Conservation (phyloP, 208 protist species). For the Naegleria lovaniensis region DNA sequence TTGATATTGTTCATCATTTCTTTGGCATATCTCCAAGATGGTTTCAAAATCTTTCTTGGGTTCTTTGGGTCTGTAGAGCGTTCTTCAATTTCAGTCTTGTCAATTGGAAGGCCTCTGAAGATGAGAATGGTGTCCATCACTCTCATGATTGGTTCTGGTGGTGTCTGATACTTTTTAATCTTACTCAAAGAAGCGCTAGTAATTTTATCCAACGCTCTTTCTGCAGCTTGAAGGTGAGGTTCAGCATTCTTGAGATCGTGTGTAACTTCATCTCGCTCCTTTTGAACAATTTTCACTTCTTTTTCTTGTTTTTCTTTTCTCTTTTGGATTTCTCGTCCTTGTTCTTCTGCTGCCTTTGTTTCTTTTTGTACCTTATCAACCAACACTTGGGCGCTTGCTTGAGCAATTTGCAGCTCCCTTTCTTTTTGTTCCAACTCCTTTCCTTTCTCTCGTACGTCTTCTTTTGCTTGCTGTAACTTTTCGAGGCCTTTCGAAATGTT, state of each 20-base stretch:
- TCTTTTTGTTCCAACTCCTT: conserved; percentile 50
- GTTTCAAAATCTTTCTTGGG: conserved; percentile 34
- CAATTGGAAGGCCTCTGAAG: conserved; percentile 25
- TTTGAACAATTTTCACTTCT: conserved; percentile 35
- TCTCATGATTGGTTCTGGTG: conserved; percentile 64
- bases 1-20: conserved; percentile 55
- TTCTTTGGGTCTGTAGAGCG: neutral
- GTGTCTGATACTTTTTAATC: conserved; percentile 56
- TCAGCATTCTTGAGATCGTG: conserved; percentile 48
- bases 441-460: conserved; percentile 45
- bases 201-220: conserved; percentile 52
- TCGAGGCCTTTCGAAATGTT: conserved; percentile 58
- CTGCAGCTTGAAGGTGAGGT: conserved; percentile 49
- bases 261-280: conserved; percentile 53
- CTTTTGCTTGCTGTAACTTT: conserved; percentile 54
- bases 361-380: conserved; percentile 51
- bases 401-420: conserved; percentile 47
- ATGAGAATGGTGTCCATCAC: conserved; percentile 73
- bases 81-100: conserved; percentile 30
- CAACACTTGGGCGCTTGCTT: conserved; percentile 42
- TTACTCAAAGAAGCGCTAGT: conserved; percentile 47
- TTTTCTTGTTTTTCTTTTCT: conserved; percentile 38
- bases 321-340: conserved; percentile 53
- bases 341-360: conserved; percentile 51
- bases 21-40: conserved; percentile 74